phyloP scores from a whole-genome alignment of 1,284 basidiomycete genomes.

The Leccinum proliferum region DNA sequence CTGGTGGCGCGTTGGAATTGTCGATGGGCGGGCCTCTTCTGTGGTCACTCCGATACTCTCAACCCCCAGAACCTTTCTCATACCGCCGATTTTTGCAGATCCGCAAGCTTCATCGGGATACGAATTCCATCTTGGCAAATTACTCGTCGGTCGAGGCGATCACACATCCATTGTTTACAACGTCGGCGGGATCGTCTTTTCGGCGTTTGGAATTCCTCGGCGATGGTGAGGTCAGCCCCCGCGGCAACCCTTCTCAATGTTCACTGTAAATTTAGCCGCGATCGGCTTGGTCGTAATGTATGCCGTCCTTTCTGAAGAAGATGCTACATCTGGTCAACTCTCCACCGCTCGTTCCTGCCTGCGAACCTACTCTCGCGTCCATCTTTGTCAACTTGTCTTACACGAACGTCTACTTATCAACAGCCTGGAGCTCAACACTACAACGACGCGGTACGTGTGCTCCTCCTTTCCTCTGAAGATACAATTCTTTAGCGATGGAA shows the following conservation, averaged over 20 bases:
- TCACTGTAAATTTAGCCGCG: slow-evolving; percentile 45
- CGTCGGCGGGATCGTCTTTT: slow-evolving; percentile 58
- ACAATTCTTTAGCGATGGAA: too few species aligned
- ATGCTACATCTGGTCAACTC: slow-evolving; percentile 72
- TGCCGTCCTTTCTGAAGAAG: slow-evolving; percentile 56
- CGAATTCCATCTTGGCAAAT: slow-evolving; percentile 52
- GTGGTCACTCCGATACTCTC: slow-evolving; percentile 52
- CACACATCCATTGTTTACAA: slow-evolving; percentile 72
- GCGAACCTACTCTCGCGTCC: slow-evolving; percentile 64
- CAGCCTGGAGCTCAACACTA: too few species aligned
- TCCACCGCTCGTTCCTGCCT: slow-evolving; percentile 65
- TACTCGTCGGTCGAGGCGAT: slow-evolving; percentile 65
- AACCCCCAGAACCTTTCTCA: slow-evolving; percentile 27
- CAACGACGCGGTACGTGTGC: too few species aligned
- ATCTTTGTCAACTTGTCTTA: slow-evolving; percentile 62
- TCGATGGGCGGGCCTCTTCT: slow-evolving; percentile 64
- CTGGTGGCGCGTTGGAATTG: slow-evolving; percentile 60
- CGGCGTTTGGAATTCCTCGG: slow-evolving; percentile 84
- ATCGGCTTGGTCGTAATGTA: slow-evolving; percentile 69
- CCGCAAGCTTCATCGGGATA: slow-evolving; percentile 69
- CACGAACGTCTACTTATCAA: slow-evolving; percentile 51
- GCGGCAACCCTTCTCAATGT: slow-evolving; percentile 1
- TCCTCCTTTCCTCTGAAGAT: too few species aligned
- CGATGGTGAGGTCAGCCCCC: slow-evolving; percentile 52
- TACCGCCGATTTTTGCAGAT: slow-evolving; percentile 44